Evolutionary conservation across 2,329 filamentous ascomycete species (phyloP).

Genomic region (Xylariaceae sp.): DNA sequence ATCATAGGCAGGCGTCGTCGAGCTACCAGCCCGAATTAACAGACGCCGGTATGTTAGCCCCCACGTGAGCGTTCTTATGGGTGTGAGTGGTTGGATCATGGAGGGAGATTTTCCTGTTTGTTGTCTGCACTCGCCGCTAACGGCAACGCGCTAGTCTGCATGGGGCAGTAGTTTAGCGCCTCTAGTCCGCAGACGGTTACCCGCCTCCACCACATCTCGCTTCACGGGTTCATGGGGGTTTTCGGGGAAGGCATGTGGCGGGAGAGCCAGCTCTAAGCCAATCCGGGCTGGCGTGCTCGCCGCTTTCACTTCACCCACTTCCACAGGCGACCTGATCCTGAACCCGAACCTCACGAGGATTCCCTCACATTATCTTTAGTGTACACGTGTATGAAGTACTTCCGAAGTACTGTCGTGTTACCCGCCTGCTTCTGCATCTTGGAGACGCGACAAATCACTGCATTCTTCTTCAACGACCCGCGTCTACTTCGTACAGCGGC

Average conservation of each 20-base stretch:
- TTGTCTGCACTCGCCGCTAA: not conserved
- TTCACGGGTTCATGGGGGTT: not conserved
- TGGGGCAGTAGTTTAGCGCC: not conserved
- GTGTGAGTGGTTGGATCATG: not conserved
- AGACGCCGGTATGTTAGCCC: not conserved
- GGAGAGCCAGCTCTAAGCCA: not conserved
- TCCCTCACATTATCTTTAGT: too few relatives aligned
- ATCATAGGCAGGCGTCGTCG: too few relatives aligned
- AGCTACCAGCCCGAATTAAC: not conserved
- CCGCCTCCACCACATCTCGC: not conserved
- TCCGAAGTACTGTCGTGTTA: not conserved
- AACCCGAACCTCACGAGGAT: too few relatives aligned
- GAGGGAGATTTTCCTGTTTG: not conserved
- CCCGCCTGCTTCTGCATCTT: not conserved
- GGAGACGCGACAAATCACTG: not conserved
- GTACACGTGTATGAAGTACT: not conserved
- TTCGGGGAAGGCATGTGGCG: too few relatives aligned
- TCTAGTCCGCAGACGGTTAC: not conserved
- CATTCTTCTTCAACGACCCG: not conserved
- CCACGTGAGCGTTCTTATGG: not conserved
- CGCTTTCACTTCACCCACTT: not conserved
- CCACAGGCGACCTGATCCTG: too few relatives aligned
- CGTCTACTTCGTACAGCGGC: not conserved
- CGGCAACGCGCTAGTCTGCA: not conserved
- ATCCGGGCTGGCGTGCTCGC: not conserved